Evolutionary conservation across 306 rosid species (phyloP).

Genomic region (Coriaria nepalensis): DNA sequence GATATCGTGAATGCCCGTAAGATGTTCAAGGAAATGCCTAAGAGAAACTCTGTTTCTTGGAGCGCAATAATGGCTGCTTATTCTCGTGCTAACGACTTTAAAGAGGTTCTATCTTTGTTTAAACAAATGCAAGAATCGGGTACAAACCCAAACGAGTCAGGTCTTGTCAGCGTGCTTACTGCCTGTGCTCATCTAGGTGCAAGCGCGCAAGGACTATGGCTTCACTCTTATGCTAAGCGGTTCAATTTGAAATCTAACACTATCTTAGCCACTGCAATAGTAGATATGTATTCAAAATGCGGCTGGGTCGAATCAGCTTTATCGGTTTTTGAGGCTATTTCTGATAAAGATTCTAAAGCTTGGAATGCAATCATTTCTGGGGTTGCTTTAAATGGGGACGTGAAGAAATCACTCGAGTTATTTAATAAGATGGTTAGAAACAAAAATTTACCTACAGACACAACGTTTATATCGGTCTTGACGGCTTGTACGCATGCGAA

Average conservation of each 20-base stretch:
- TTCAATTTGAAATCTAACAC: constrained; percentile 19
- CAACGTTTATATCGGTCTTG: constrained; percentile 52
- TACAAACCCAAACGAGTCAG: constrained; percentile 27
- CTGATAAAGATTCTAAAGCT: constrained; percentile 27
- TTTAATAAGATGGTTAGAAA: constrained; percentile 30
- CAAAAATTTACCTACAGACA: constrained; percentile 31
- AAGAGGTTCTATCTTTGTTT: constrained; percentile 28
- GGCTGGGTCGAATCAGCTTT: constrained; percentile 29
- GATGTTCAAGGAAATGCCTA: constrained; percentile 70
- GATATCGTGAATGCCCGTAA: constrained; percentile 39
- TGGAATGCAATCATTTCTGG: constrained; percentile 73
- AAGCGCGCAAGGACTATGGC: constrained; percentile 30
- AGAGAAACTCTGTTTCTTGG: constrained; percentile 51
- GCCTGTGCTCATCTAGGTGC: constrained; percentile 37
- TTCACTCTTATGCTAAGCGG: constrained; percentile 28
- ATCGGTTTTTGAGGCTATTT: constrained; percentile 21
- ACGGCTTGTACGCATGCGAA: constrained; percentile 51
- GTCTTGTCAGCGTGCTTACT: constrained; percentile 29
- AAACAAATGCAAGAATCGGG: constrained; percentile 26
- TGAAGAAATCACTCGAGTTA: constrained; percentile 36
- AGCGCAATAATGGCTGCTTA: constrained; percentile 39
- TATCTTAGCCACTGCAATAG: constrained; percentile 54
- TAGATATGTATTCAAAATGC: constrained; percentile 43
- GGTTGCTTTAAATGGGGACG: constrained; percentile 52
- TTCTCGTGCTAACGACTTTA: constrained; percentile 27